Evolutionary conservation across 768 basidiomycete species (phyloP), one percentile per base, ranked within the genome.

Genomic region (Agaricus subrufescens): DNA sequence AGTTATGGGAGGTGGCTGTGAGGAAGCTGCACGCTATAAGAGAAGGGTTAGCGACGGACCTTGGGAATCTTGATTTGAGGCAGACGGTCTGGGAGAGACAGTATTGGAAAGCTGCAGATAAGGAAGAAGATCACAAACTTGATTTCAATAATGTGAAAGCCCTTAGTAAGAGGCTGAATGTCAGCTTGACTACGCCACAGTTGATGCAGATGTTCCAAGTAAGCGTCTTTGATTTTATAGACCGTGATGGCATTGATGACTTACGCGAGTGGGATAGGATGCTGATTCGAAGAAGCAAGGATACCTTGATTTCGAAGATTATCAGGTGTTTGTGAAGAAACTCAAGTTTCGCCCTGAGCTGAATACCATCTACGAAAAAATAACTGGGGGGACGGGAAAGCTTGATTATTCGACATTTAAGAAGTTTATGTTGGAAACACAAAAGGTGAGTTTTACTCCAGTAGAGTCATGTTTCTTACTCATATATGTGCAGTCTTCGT

Each of bases 281-380:
- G 84, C 86, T 8, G 90, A 94, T 67, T 66, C 69, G 2, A 68
- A 77, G 49, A 69, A 71, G 1, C 75, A 75, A 1, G 82, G 80
- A 0, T 82, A 78, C 59, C 81, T 97, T 31, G 84, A 92, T 66
- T 94, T 93, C 63, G 59, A 75, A 1, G 87, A 85, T 55, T 98
- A 96, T 67, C 86, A 89, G 61, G 75, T 72, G 11, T 93, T 98
- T 58, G 88, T 95, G 60, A 89, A 87, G 64, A 68, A 84, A 31
- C 79, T 97, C 54, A 95, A 94, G 66, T 76, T 79, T n/a, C 83
- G 96, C 14, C 86, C 89, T 0, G 96, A 98, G 47, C 67, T 98
- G 1, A 85, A 89, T 52, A 64, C 73, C 0, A 69, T 97, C 7
- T 89, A 86, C 67, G 68, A 67, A 44, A 69, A 19, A 2, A 58